A percentile compares a stretch with the other conserved stretches of the same genome.
Conservation (phyloP, 176 grass and related monocot genomes). For the Tuctoria greenei region DNA sequence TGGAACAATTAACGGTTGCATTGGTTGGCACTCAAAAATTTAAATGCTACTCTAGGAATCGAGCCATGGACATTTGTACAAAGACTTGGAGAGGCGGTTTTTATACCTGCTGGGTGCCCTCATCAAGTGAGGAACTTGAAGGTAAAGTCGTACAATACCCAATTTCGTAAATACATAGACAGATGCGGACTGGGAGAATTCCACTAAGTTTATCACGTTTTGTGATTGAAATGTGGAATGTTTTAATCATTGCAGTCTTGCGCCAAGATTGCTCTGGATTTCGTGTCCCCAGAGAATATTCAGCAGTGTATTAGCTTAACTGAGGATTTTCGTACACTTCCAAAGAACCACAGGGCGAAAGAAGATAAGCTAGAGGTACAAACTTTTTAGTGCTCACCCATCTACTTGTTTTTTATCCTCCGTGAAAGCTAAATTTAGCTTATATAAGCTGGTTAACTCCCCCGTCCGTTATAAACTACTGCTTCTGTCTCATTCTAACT, state of each 20-base stretch:
- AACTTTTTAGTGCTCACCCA: neutral
- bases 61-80: slow-evolving; percentile 88
- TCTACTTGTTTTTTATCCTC: neutral
- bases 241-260: slow-evolving; percentile 51
- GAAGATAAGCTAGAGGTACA: slow-evolving; percentile 86
- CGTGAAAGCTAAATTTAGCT: neutral
- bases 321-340: slow-evolving; percentile 64
- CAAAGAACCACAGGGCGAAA: slow-evolving; percentile 62
- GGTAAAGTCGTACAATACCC: slow-evolving; percentile 38
- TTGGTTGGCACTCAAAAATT: neutral
- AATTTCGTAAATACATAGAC: slow-evolving; percentile 1
- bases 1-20: neutral
- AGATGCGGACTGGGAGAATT: neutral
- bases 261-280: slow-evolving; percentile 77
- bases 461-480: neutral
- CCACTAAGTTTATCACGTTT: slow-evolving; percentile 6
- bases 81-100: slow-evolving; percentile 73
- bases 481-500: too few relatives aligned
- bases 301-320: slow-evolving; percentile 66
- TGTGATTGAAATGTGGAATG: slow-evolving; percentile 5
- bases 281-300: slow-evolving; percentile 81
- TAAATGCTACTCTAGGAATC: slow-evolving; percentile 46
- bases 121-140: slow-evolving; percentile 90
- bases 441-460: neutral
- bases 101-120: slow-evolving; percentile 74